Evolutionary conservation across 352 stramenopile species (phyloP), one percentile per base, ranked within the genome.

Genomic region (Phytophthora litchii): DNA sequence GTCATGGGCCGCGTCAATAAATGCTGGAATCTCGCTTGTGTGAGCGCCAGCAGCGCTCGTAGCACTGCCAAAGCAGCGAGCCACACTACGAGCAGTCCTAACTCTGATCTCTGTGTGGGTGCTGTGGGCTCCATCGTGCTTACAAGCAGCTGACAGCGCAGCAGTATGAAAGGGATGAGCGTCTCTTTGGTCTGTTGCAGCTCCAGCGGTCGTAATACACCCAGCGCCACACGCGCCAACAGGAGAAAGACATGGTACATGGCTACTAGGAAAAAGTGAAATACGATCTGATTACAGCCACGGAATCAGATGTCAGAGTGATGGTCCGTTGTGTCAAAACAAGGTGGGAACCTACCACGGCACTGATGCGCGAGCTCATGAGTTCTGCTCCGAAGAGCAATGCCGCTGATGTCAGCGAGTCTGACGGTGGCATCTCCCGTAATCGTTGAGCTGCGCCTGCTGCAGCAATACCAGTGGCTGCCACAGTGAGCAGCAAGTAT

Each of bases 101-200:
- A 40, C 31, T 80, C 71, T 3, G 68, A 57, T 19, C 78, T 66
- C 14, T 56, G 51, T 29, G 45, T 54, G 2, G 60, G 52, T 11
- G 56, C 68, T 40, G 55, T 38, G 1, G 69, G 67, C 38, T 81
- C 72, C 66, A 92, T 80, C 21, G 83, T 92, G 53, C 76, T 89
- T 7, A 84, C 78, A 2, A 92, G 78, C 59, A 92, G 59, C 19
- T 90, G 70, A 23, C 76, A 89, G 25, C 83, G 83, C 70, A 92
- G 83, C 50, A 92, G 55, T 16, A 89, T 59, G 36, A 90, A 92
- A 38, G 87, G 80, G 45, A 92, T 76, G 52, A 92, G 79, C 16
- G 78, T 90, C 49, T 92, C 83, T 38, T 92, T 92, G 19, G 83
- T 90, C 75, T 88, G 83, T 68, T 92, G 78, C 27, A 90, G 78